These are phyloP conservation scores for Wickerhamia fluorescens DNA, from an alignment of 805 yeast genomes.

Conservation along the genomic window DNA sequence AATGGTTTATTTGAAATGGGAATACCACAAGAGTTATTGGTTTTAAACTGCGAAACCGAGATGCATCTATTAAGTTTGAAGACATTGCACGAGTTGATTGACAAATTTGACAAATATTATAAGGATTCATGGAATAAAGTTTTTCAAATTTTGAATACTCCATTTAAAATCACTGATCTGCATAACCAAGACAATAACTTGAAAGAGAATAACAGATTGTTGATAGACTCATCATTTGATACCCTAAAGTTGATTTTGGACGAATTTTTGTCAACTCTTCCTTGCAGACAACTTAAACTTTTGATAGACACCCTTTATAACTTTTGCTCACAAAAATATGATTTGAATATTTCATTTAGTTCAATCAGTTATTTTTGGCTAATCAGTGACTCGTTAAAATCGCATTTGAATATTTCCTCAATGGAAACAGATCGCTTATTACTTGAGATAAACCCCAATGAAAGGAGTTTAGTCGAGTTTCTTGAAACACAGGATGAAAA, in stretches of 20 bases:
- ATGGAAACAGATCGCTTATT: slow-evolving; percentile 1
- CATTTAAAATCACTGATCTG: slow-evolving; percentile 35
- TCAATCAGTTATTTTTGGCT: slow-evolving; percentile 91
- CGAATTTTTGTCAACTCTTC: slow-evolving; percentile 72
- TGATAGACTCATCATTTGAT: slow-evolving; percentile 67
- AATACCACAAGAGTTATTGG: slow-evolving; percentile 33
- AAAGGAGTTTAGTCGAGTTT: neutral
- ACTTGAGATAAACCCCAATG: slow-evolving; percentile 1
- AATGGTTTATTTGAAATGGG: slow-evolving; percentile 32
- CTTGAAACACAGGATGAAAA: slow-evolving; percentile 9
- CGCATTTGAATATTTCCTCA: slow-evolving; percentile 7
- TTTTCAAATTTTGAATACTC: slow-evolving; percentile 52
- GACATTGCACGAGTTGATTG: slow-evolving; percentile 66
- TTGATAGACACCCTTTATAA: slow-evolving; percentile 67
- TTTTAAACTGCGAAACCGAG: slow-evolving; percentile 57
- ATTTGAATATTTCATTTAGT: slow-evolving; percentile 83
- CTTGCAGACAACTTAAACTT: slow-evolving; percentile 52
- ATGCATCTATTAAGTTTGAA: slow-evolving; percentile 55
- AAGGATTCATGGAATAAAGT: slow-evolving; percentile 68
- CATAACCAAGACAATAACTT: slow-evolving; percentile 24
- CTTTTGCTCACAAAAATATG: slow-evolving; percentile 65
- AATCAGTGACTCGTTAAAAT: slow-evolving; percentile 62
- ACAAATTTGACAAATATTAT: slow-evolving; percentile 61
- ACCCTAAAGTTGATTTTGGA: slow-evolving; percentile 78
- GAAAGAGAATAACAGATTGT: slow-evolving; percentile 41